Conservation (phyloP, 129 eudicot genomes). For the Oenanthe sinensis region DNA sequence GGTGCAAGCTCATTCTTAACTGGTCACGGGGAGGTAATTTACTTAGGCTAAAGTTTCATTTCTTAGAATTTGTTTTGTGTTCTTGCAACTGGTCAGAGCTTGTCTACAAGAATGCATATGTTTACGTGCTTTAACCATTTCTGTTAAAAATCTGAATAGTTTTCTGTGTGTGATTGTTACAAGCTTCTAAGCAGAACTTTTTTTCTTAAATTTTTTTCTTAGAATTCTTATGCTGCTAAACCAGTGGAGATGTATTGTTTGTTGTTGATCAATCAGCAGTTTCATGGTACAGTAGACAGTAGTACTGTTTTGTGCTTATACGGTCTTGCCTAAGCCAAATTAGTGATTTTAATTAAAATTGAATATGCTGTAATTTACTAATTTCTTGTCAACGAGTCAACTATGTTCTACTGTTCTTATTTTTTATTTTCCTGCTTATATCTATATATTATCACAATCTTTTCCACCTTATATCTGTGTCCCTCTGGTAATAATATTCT, state of each 20-base stretch:
- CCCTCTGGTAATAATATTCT: neutral
- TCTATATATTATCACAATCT: neutral
- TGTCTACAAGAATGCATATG: neutral
- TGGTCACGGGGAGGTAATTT: constrained; percentile 87
- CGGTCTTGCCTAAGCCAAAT: neutral
- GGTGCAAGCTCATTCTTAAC: constrained; percentile 70
- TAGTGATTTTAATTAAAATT: neutral
- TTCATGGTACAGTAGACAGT: neutral
- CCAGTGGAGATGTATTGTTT: neutral
- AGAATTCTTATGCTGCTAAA: neutral
- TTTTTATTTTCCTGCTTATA: neutral
- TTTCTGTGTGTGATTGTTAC: neutral
- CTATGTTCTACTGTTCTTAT: neutral
- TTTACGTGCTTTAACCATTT: neutral
- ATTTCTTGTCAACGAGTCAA: neutral
- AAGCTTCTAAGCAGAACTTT: neutral
- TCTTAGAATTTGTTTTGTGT: neutral
- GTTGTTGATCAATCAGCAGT: neutral
- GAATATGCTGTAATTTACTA: neutral
- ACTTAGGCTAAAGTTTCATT: neutral
- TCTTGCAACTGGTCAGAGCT: neutral
- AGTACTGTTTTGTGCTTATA: neutral
- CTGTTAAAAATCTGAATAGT: neutral
- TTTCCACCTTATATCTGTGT: neutral
- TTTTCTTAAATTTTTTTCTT: neutral